phyloP scores from a whole-genome alignment of 176 grass and related monocot species.

The Oryza glumipatula region DNA sequence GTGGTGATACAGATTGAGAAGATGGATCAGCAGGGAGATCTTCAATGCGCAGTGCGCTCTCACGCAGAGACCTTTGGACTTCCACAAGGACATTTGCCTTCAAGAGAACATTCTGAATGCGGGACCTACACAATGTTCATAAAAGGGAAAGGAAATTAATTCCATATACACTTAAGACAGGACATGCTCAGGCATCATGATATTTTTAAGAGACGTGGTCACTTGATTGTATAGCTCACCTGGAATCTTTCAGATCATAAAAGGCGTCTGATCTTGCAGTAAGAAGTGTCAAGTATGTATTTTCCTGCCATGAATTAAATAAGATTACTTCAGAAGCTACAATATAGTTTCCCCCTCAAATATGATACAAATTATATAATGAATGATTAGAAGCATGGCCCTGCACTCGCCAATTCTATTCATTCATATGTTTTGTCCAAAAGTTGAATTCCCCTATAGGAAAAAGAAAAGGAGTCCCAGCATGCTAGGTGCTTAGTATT shows the following conservation, averaged over 20 bases:
- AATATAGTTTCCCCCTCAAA: not conserved
- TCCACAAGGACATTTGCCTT: conserved; percentile 85
- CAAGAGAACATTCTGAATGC: conserved; percentile 81
- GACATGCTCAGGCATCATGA: not conserved
- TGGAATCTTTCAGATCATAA: conserved; percentile 94
- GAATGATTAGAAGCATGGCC: not conserved
- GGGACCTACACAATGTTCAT: conserved; percentile 53
- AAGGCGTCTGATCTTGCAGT: conserved; percentile 86
- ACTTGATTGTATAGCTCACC: conserved; percentile 57
- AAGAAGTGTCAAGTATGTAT: conserved; percentile 83
- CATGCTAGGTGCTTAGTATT: not conserved
- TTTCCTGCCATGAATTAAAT: conserved; percentile 55
- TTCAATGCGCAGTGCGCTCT: conserved; percentile 70
- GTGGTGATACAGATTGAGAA: conserved; percentile 35
- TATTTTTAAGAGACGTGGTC: conserved; percentile 20
- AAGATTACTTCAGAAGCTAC: conserved; percentile 38
- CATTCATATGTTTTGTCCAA: not conserved
- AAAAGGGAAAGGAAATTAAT: conserved; percentile 37
- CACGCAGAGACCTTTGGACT: conserved; percentile 77
- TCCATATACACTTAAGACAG: conserved; percentile 10
- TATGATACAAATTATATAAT: not conserved
- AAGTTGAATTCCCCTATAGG: not conserved
- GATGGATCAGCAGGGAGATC: conserved; percentile 63
- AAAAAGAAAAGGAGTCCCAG: not conserved
- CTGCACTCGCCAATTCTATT: conserved; percentile 13